Base-by-base conservation (phyloP, 2,329 filamentous ascomycete genomes). In the Fusarium sp. region DNA sequence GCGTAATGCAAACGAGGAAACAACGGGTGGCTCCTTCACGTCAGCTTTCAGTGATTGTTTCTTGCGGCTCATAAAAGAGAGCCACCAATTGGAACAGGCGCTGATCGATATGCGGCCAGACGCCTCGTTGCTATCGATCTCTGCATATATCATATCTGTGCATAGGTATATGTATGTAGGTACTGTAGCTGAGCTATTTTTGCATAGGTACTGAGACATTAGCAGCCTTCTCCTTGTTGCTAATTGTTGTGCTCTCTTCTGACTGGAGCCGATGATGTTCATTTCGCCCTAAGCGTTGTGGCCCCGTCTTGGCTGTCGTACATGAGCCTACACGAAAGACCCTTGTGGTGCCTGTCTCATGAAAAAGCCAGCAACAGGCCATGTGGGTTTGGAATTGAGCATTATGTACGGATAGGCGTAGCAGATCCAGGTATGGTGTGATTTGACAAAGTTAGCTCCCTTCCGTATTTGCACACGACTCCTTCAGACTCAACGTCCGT, bases 141-240 rank as follows among this genome's bases (percentile, higher is more conserved):
- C 62, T 57, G 61, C 49, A 68, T 52, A 60, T n/a, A n/a, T 28
- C 26, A 28, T 10, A 36, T n/a, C 34, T 46, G 56, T 44, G 48
- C 47, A 32, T n/a, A 36, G 34, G 34, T 11, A 23, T 53, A 65
- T 48, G 58, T 32, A 28, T 28, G 26, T 28, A 28, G 26, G 26
- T 28, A 30, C 36, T 36, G 38, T 44, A 62, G 59, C 59, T 73
- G 71, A 74, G 72, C 68, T 71, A 74, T 74, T 74, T 74, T 69
- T 73, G 47, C 48, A 63, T 54, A 59, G 64, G 46, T 47, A 39
- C 54, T 46, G 57, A 62, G 26, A 28, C 26, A 9, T 28, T 11
- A 28, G 59, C 36, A 67, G 53, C 49, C 58, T 70, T 60, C 55
- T 63, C 63, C 56, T 47, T 60, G 50, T 61, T 53, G 38, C 45